Conservation (phyloP, 2,329 filamentous ascomycete species). For the Grosmannia clavigera region DNA sequence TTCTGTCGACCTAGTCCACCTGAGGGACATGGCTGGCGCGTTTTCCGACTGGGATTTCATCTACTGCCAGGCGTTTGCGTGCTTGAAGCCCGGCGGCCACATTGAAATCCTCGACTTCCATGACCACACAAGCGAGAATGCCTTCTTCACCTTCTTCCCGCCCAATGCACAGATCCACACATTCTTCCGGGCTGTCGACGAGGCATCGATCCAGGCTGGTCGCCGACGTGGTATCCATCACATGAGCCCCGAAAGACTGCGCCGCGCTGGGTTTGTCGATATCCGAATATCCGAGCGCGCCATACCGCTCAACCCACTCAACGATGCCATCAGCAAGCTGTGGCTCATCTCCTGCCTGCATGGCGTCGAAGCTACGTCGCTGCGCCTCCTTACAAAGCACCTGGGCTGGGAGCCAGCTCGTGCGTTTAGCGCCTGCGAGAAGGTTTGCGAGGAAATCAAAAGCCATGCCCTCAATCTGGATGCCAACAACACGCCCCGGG, state of each 20-base stretch:
- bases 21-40: constrained; percentile 42
- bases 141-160: constrained; percentile 15
- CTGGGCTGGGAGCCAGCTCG: constrained; percentile 39
- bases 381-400: constrained; percentile 39
- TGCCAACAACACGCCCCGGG: constrained; percentile 27
- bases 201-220: constrained; percentile 31
- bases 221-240: constrained; percentile 11
- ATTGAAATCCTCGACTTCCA: constrained; percentile 34
- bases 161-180: constrained; percentile 31
- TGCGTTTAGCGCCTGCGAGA: constrained; percentile 33
- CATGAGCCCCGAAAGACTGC: constrained; percentile 19
- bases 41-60: constrained; percentile 44
- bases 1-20: constrained; percentile 43
- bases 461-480: constrained; percentile 32
- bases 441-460: constrained; percentile 35
- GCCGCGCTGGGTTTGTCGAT: constrained; percentile 30
- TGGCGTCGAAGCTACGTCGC: constrained; percentile 27
- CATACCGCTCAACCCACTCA: constrained; percentile 31
- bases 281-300: constrained; percentile 28
- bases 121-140: constrained; percentile 21
- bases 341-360: constrained; percentile 30
- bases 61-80: constrained; percentile 38
- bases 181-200: constrained; percentile 11
- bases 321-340: constrained; percentile 29
- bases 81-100: constrained; percentile 40